Evolutionary conservation across 371 early-diverging fungal species (phyloP).

Genomic region (Mucor irregularis): DNA sequence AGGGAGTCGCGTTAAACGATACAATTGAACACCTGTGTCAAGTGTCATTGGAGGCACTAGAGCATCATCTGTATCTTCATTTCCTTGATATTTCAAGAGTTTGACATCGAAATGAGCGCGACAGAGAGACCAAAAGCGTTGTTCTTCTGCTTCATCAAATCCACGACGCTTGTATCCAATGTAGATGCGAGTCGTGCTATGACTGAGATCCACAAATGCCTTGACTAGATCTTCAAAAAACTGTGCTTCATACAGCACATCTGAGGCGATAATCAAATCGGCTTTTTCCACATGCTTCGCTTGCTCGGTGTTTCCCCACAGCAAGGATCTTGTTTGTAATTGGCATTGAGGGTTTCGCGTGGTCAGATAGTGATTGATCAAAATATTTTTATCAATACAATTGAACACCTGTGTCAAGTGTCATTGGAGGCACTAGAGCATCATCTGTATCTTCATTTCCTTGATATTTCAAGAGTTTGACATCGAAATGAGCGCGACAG

Average conservation of each 20-base stretch:
- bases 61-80: constrained; percentile 19
- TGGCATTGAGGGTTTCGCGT: neutral
- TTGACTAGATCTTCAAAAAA: constrained; percentile 50
- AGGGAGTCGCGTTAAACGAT: constrained; percentile 20
- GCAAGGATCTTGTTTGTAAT: constrained; percentile 19
- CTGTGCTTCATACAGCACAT: constrained; percentile 59
- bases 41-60: constrained; percentile 29
- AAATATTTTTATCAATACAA: constrained; percentile 44
- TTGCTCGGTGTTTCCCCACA: constrained; percentile 37
- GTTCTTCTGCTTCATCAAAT: constrained; percentile 39
- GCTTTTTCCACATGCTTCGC: constrained; percentile 33
- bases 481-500: constrained; percentile 28
- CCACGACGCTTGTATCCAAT: constrained; percentile 62
- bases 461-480: constrained; percentile 13
- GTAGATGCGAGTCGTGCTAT: constrained; percentile 45
- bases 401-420: constrained; percentile 27
- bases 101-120: constrained; percentile 22
- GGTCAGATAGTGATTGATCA: constrained; percentile 27
- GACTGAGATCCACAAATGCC: constrained; percentile 48
- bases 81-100: constrained; percentile 9
- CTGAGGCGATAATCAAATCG: constrained; percentile 62
- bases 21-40: constrained; percentile 31
- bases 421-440: constrained; percentile 26
- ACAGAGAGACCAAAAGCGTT: constrained; percentile 47
- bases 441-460: constrained; percentile 21